Evolutionary conservation across 2,329 filamentous ascomycete species (phyloP).

Genomic region (Colletotrichum neosansevieriae): DNA sequence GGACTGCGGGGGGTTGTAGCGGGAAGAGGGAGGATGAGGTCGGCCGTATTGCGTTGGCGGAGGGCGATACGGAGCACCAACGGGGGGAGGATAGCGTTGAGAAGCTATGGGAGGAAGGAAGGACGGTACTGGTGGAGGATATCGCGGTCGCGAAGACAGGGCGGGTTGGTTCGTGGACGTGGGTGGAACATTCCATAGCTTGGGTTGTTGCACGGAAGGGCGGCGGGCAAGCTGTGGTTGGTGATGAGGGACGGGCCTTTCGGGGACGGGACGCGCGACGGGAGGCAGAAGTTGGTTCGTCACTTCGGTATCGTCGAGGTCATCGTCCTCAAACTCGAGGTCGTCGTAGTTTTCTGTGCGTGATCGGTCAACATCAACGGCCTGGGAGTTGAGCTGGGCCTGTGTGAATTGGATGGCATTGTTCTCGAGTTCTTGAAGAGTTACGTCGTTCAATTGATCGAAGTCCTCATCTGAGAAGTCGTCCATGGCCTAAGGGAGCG

Average conservation of each 20-base stretch:
- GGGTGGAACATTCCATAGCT: slow-evolving; percentile 52
- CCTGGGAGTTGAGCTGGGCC: slow-evolving; percentile 50
- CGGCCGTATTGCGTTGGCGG: slow-evolving; percentile 58
- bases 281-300: slow-evolving; percentile 60
- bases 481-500: slow-evolving; percentile 55
- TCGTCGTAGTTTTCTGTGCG: slow-evolving; percentile 50
- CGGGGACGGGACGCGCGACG: slow-evolving; percentile 51
- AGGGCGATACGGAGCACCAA: slow-evolving; percentile 46
- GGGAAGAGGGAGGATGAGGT: slow-evolving; percentile 47
- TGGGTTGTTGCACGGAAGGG: slow-evolving; percentile 32
- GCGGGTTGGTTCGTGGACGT: slow-evolving; percentile 9
- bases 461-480: slow-evolving; percentile 74
- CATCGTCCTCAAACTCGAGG: slow-evolving; percentile 66
- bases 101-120: slow-evolving; percentile 31
- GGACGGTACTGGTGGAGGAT: slow-evolving; percentile 34
- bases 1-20: slow-evolving; percentile 50
- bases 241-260: slow-evolving; percentile 52
- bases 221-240: slow-evolving; percentile 44
- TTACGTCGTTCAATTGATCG: slow-evolving; percentile 69
- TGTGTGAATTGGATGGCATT: slow-evolving; percentile 73
- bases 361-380: slow-evolving; percentile 41
- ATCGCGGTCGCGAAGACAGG: slow-evolving; percentile 40
- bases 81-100: slow-evolving; percentile 43
- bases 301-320: slow-evolving; percentile 69
- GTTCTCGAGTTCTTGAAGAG: slow-evolving; percentile 72